phyloP scores from a whole-genome alignment of 1,284 basidiomycete genomes.

The Abortiporus biennis region DNA sequence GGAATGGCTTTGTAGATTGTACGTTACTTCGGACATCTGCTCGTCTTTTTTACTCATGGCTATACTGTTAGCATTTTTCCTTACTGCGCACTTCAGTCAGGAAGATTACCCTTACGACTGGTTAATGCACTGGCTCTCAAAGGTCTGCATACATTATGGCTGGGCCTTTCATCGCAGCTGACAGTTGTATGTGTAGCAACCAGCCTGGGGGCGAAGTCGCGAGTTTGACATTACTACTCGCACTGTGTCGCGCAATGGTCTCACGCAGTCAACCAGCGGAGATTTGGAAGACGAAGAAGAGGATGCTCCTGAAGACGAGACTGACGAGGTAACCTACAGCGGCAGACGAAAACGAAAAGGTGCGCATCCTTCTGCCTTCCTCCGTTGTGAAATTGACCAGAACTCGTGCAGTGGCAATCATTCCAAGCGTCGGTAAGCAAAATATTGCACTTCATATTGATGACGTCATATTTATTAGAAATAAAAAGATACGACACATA shows the following conservation, averaged over 20 bases:
- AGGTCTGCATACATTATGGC: too few relatives aligned
- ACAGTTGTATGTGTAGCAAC: too few relatives aligned
- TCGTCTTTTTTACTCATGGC: slow-evolving; percentile 5
- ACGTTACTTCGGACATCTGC: slow-evolving; percentile 22
- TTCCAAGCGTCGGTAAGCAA: slow-evolving; percentile 24
- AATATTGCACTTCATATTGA: slow-evolving; percentile 2
- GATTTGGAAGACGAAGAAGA: slow-evolving; percentile 76
- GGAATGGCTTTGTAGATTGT: slow-evolving; percentile 86
- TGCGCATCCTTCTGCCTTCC: slow-evolving; percentile 24
- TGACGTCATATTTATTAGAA: slow-evolving; percentile 19
- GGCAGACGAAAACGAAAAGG: slow-evolving; percentile 68
- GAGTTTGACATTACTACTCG: slow-evolving; percentile 85
- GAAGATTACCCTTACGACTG: slow-evolving; percentile 84
- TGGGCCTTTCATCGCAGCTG: too few relatives aligned
- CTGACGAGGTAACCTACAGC: slow-evolving; percentile 47
- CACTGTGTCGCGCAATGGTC: slow-evolving; percentile 50
- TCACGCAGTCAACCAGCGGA: slow-evolving; percentile 62
- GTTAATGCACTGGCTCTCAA: slow-evolving; percentile 82
- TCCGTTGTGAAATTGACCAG: slow-evolving; percentile 9
- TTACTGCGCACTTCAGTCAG: slow-evolving; percentile 80
- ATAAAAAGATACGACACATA: slow-evolving; percentile 70
- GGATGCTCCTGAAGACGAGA: slow-evolving; percentile 39
- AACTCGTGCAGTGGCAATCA: slow-evolving; percentile 21
- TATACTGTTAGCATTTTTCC: slow-evolving; percentile 62
- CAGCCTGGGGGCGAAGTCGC: slow-evolving; percentile 75